Conservation (phyloP, 2,329 filamentous ascomycete species). For the Epichloe sibirici region DNA sequence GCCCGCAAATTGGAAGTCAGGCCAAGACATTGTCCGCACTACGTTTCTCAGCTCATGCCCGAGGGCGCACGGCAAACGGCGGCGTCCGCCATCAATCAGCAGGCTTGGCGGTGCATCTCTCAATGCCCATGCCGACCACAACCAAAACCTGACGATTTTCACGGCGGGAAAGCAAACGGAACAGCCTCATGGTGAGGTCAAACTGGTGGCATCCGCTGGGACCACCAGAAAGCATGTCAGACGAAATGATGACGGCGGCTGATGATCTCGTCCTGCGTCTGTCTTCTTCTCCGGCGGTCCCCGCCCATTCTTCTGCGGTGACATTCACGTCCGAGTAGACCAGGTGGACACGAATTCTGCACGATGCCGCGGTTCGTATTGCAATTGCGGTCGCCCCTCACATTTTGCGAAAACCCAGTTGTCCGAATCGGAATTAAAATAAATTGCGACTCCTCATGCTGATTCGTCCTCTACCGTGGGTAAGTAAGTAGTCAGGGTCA, state of each 20-base stretch:
- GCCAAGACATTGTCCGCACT: too few species aligned
- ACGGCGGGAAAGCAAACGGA: not conserved
- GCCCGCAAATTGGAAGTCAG: too few species aligned
- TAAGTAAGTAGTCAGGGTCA: too few species aligned
- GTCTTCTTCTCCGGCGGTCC: not conserved
- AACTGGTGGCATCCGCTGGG: not conserved
- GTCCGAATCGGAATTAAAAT: not conserved
- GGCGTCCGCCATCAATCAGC: not conserved
- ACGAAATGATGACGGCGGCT: not conserved
- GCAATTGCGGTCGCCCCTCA: too few species aligned
- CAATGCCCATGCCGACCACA: too few species aligned
- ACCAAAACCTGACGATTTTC: too few species aligned
- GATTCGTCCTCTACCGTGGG: not conserved
- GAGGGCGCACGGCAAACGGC: not conserved
- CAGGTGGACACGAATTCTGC: not conserved
- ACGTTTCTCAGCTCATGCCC: too few species aligned
- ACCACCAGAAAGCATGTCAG: not conserved
- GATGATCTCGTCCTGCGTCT: not conserved
- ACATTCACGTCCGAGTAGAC: not conserved
- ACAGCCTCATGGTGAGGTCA: not conserved
- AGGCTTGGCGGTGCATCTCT: not conserved
- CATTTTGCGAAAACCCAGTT: too few species aligned
- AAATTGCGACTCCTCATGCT: not conserved
- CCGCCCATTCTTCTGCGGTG: not conserved
- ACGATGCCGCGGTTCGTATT: not conserved